These are phyloP conservation scores for Lepiota brunneoincarnata DNA, from an alignment of 768 basidiomycete species.

Conservation along the genomic window DNA sequence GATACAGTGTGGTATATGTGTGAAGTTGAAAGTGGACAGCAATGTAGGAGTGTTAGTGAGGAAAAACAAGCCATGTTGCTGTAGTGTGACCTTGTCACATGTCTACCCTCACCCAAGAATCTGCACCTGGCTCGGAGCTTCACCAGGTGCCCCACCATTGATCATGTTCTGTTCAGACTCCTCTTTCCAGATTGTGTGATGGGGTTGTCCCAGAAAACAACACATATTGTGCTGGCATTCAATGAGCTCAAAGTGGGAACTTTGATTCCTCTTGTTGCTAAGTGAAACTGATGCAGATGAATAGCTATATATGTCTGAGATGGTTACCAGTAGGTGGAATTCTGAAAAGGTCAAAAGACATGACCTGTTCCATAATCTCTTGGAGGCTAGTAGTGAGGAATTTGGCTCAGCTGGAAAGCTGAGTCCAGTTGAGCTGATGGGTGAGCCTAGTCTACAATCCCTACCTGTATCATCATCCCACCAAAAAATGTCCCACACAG, in stretches of 20 bases:
- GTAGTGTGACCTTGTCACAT: too few relatives aligned
- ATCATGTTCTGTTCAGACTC: conserved; percentile 33
- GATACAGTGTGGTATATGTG: too few relatives aligned
- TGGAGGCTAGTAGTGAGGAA: conserved; percentile 43
- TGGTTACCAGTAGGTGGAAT: conserved; percentile 41
- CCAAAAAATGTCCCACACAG: conserved; percentile 13
- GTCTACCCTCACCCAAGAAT: too few relatives aligned
- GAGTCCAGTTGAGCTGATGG: conserved; percentile 37
- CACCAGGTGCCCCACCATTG: too few relatives aligned
- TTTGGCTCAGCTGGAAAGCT: conserved; percentile 28
- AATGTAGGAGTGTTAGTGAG: too few relatives aligned
- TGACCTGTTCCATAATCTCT: conserved; percentile 48
- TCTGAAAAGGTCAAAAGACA: conserved; percentile 35
- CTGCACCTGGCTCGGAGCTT: too few relatives aligned
- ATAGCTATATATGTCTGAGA: conserved; percentile 42
- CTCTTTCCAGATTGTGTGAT: conserved; percentile 37
- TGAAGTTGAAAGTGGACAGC: too few relatives aligned
- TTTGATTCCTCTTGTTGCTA: neutral
- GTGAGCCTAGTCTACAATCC: conserved; percentile 12
- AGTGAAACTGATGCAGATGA: neutral
- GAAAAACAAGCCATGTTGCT: too few relatives aligned
- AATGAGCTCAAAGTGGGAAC: conserved; percentile 33
- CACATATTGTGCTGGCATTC: conserved; percentile 30
- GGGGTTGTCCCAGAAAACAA: conserved; percentile 24
- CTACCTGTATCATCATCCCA: neutral